Evolutionary conservation across 2,329 filamentous ascomycete genomes (phyloP), one percentile per base, ranked within the genome.

Genomic region (Lomentospora prolificans): DNA sequence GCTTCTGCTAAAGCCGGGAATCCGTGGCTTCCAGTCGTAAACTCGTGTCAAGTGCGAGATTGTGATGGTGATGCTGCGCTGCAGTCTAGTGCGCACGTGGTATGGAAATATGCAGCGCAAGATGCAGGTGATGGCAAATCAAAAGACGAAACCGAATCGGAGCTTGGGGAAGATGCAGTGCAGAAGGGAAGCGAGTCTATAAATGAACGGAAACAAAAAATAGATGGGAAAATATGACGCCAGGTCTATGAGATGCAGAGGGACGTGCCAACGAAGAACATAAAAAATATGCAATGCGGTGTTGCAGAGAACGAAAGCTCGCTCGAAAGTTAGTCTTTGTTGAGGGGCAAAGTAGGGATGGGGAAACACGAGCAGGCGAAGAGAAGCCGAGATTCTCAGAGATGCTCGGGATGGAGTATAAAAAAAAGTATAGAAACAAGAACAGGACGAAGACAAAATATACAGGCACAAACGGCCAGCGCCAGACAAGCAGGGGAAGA

Each of bases 331-430:
- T 41, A 41, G 36, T 41, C 36, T 17, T 41, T 17, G 36, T 41
- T 41, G 36, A 41, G 36, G 36, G 60, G 52, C 59, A 60, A 58
- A 57, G 58, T 58, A 61, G 51, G 54, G 55, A 59, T 44, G 53
- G 55, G 55, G 53, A 57, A 57, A 46, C 58, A 56, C 57, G 60
- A 53, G 55, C 52, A 48, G 12, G 54, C 58, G 55, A 46, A 57
- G 55, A 60, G 56, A 41, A 41, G 4, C 17, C 17, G 44, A 48
- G 7, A 19, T 22, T 10, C 22, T 19, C 10, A 48, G 5, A n/a
- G 19, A 10, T 27, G 12, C 44, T 9, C 7, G 22, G 17, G 10
- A 22, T 22, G 44, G 44, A 48, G 44, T 6, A 25, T 19, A 19
- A 56, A 60, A 57, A 59, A 59, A 56, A 36, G 41, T 57, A 57